A percentile compares a stretch with the other conserved stretches of the same genome.
phyloP scores from a whole-genome alignment of 2,329 filamentous ascomycete species.

The Aspergillus niger region DNA sequence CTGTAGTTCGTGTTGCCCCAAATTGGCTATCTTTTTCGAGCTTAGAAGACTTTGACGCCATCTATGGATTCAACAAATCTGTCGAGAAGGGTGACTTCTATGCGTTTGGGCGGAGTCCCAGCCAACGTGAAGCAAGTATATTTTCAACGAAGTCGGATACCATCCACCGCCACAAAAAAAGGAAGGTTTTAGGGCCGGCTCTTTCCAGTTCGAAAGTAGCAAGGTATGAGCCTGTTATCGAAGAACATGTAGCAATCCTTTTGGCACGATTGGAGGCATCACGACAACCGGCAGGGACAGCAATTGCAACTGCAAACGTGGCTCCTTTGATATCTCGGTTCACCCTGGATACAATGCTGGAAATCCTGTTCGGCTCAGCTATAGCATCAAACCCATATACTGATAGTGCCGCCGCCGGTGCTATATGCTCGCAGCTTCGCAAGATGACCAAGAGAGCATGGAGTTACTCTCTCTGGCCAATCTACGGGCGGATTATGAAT shows the following conservation, averaged over 20 bases:
- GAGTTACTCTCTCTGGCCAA: conserved; percentile 19
- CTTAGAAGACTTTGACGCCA: conserved; percentile 19
- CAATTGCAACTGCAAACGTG: conserved; percentile 12
- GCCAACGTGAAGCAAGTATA: conserved; percentile 14
- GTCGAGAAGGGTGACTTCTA: conserved; percentile 25
- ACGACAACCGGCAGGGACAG: background rate
- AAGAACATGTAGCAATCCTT: conserved; percentile 17
- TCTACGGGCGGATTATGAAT: conserved; percentile 22
- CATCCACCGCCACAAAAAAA: conserved; percentile 18
- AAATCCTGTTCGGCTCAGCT: conserved; percentile 20
- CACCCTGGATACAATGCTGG: conserved; percentile 19
- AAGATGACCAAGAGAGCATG: conserved; percentile 18
- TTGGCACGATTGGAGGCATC: conserved; percentile 10
- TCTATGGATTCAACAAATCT: conserved; percentile 23
- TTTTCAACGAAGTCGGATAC: conserved; percentile 17
- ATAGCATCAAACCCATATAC: conserved; percentile 18
- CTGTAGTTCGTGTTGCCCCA: conserved; percentile 21
- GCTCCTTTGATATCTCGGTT: conserved; percentile 18
- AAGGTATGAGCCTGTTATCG: conserved; percentile 15
- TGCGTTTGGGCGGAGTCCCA: conserved; percentile 13
- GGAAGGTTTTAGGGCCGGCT: conserved; percentile 19
- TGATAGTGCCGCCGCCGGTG: conserved; percentile 7
- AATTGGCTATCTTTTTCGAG: conserved; percentile 23
- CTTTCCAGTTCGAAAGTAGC: conserved; percentile 14
- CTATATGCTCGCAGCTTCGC: conserved; percentile 13